These are phyloP conservation scores for Voacanga thouarsii DNA, from an alignment of 257 asterid species.

Conservation along the genomic window DNA sequence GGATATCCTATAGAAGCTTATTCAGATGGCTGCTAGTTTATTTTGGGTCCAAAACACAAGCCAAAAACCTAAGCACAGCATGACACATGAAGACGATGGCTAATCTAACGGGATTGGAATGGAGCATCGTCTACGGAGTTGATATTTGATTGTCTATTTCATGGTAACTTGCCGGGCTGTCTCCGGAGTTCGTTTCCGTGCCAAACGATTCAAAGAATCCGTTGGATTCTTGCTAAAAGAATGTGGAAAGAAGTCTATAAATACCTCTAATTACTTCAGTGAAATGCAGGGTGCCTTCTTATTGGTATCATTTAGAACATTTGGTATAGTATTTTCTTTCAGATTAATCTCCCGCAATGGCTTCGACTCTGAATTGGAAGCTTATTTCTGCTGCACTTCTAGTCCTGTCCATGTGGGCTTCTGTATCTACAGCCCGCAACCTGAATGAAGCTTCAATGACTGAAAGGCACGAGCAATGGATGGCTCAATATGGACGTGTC, in stretches of 20 bases:
- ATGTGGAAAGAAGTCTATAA: neutral
- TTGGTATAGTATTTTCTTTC: neutral
- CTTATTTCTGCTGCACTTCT: neutral
- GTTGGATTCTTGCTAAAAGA: neutral
- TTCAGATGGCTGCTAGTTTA: too few relatives aligned
- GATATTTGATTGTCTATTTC: neutral
- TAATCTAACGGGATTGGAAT: neutral
- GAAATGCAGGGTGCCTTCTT: neutral
- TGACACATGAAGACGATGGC: neutral
- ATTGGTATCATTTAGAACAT: neutral
- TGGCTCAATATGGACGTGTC: neutral
- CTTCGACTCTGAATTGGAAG: neutral
- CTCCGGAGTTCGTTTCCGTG: neutral
- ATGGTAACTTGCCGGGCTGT: neutral
- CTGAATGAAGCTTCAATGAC: neutral
- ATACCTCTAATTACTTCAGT: neutral
- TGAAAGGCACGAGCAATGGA: conserved; percentile 9
- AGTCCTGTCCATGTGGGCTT: neutral
- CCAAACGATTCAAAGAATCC: too few relatives aligned
- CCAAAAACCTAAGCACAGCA: neutral
- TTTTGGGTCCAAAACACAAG: too few relatives aligned
- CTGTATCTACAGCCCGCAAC: neutral
- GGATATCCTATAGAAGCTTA: too few relatives aligned
- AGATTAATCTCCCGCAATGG: neutral
- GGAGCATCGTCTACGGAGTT: neutral